phyloP scores from a whole-genome alignment of 768 basidiomycete species.

The Psilocybe subaeruginosa region DNA sequence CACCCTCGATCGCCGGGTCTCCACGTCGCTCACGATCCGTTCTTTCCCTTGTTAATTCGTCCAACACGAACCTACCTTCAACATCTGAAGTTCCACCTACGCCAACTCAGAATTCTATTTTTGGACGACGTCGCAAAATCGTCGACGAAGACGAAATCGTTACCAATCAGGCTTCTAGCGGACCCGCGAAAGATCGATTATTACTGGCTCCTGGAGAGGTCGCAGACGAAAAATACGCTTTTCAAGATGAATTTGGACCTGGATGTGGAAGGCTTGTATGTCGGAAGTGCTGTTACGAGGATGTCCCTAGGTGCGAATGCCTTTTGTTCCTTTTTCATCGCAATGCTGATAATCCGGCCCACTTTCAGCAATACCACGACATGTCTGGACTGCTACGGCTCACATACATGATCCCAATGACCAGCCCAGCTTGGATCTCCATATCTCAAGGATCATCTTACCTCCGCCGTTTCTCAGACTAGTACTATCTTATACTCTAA shows the following conservation, averaged over 20 bases:
- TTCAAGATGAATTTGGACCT: constrained; percentile 25
- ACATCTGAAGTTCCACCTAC: constrained; percentile 2
- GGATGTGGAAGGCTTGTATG: constrained; percentile 48
- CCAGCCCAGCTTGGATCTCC: background rate
- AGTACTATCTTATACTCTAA: background rate
- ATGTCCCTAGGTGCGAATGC: constrained; percentile 38
- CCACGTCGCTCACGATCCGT: constrained; percentile 28
- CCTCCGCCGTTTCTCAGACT: background rate
- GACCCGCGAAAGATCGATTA: background rate
- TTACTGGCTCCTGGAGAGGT: constrained; percentile 4
- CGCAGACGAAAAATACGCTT: constrained; percentile 18
- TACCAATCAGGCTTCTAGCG: background rate
- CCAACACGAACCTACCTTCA: constrained; percentile 28
- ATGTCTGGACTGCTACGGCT: constrained; percentile 41
- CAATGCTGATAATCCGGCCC: background rate
- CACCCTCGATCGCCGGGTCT: constrained; percentile 30
- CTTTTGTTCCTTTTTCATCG: background rate
- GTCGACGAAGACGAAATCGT: constrained; percentile 23
- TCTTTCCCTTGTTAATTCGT: constrained; percentile 27
- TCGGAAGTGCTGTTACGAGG: constrained; percentile 47
- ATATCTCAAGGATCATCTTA: background rate
- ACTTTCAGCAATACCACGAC: constrained; percentile 36
- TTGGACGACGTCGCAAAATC: constrained; percentile 30
- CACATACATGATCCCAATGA: background rate
- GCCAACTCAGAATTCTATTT: constrained; percentile 2